Evolutionary conservation across 345 rosid species (phyloP).

Genomic region (sweet orange (Citrus sinensis)): DVS_A1.0 CM039163.1:42220501-42221000

Average conservation of each 20-base stretch:
- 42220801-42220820: neutral
- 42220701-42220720: neutral
- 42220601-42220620: neutral
- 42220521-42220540: slow-evolving; percentile 10
- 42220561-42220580: neutral
- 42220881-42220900: neutral
- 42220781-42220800: neutral
- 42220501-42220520: slow-evolving; percentile 48
- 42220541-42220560: neutral
- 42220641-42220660: neutral
- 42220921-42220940: neutral
- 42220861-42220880: neutral
- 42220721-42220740: neutral
- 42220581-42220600: neutral
- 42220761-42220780: neutral
- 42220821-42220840: neutral
- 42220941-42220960: neutral
- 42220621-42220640: neutral
- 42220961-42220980: neutral
- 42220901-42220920: neutral
- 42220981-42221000: neutral
- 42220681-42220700: neutral
- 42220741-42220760: neutral
- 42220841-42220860: neutral
- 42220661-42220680: neutral